A percentile compares a stretch with the other conserved stretches of the same genome.
Evolutionary conservation across 345 rosid genomes (phyloP).

Genomic region (Mercurialis annua): DNA sequence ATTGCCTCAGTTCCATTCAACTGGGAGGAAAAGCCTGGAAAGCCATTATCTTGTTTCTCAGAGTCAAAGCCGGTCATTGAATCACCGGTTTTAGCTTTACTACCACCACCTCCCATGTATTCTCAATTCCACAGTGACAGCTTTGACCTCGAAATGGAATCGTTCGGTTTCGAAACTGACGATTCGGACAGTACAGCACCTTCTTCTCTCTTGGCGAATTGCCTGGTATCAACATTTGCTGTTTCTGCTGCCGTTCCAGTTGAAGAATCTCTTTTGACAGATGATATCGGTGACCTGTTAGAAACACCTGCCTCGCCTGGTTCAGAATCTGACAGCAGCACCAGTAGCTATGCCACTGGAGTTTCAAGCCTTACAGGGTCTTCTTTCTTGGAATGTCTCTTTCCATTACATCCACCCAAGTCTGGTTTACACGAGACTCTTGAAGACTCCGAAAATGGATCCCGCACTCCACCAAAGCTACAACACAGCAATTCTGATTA

Average conservation of each 20-base stretch:
- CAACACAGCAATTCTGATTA: slow-evolving; percentile 17
- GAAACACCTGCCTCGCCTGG: slow-evolving; percentile 46
- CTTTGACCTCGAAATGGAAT: slow-evolving; percentile 30
- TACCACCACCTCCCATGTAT: slow-evolving; percentile 39
- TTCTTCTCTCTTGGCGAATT: slow-evolving; percentile 47
- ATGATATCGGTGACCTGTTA: slow-evolving; percentile 22
- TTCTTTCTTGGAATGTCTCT: slow-evolving; percentile 80
- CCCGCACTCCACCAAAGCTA: slow-evolving; percentile 26
- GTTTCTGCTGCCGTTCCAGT: slow-evolving; percentile 44
- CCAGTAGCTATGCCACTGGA: slow-evolving; percentile 65
- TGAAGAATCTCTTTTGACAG: slow-evolving; percentile 20
- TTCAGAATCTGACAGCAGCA: slow-evolving; percentile 59
- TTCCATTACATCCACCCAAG: slow-evolving; percentile 59
- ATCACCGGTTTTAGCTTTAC: slow-evolving; percentile 17
- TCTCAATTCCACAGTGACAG: slow-evolving; percentile 13
- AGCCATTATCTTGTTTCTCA: slow-evolving; percentile 42
- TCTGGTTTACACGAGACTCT: slow-evolving; percentile 40
- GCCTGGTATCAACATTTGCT: slow-evolving; percentile 28
- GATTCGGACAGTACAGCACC: slow-evolving; percentile 59
- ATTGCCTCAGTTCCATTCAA: slow-evolving; percentile 60
- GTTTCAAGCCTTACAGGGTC: slow-evolving; percentile 62
- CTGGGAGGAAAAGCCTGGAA: slow-evolving; percentile 85
- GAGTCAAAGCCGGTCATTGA: slow-evolving; percentile 22
- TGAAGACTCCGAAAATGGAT: slow-evolving; percentile 14
- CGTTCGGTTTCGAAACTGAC: slow-evolving; percentile 40